Evolutionary conservation across 2,329 filamentous ascomycete genomes (phyloP).

Genomic region (Dothistroma pini): DNA sequence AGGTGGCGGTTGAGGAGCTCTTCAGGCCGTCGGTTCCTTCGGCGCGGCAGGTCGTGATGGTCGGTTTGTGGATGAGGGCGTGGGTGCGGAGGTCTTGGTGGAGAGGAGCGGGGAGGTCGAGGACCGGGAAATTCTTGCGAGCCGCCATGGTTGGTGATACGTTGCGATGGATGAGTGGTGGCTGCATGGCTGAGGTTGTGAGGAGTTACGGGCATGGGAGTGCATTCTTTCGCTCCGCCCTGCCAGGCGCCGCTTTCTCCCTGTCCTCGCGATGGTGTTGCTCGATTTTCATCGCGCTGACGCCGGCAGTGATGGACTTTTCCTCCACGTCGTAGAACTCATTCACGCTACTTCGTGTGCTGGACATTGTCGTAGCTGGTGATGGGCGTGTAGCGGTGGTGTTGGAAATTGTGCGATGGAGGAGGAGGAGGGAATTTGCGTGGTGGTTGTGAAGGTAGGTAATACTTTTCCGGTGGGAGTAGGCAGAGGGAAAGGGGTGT

Average conservation of each 20-base stretch:
- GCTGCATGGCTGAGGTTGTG: neutral
- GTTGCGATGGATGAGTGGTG: neutral
- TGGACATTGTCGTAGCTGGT: neutral
- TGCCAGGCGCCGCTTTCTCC: neutral
- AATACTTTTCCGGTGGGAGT: neutral
- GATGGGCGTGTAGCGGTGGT: neutral
- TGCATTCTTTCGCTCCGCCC: neutral
- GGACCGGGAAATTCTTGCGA: neutral
- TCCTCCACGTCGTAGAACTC: neutral
- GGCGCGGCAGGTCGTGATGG: neutral
- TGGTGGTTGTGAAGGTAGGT: neutral
- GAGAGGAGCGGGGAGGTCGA: neutral
- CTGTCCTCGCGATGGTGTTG: neutral
- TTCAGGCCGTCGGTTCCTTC: too few relatives aligned
- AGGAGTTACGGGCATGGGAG: neutral
- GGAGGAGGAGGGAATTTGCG: too few relatives aligned
- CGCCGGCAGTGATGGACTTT: neutral
- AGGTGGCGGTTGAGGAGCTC: too few relatives aligned
- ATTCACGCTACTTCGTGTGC: neutral
- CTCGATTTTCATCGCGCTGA: neutral
- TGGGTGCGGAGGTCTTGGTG: neutral
- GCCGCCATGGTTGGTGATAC: neutral
- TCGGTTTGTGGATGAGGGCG: neutral
- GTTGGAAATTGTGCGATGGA: neutral
- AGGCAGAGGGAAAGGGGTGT: neutral